A percentile compares a stretch with the other conserved stretches of the same genome.
Conservation (phyloP, 257 asterid genomes). For the Oldenlandia corymbosa region DNA sequence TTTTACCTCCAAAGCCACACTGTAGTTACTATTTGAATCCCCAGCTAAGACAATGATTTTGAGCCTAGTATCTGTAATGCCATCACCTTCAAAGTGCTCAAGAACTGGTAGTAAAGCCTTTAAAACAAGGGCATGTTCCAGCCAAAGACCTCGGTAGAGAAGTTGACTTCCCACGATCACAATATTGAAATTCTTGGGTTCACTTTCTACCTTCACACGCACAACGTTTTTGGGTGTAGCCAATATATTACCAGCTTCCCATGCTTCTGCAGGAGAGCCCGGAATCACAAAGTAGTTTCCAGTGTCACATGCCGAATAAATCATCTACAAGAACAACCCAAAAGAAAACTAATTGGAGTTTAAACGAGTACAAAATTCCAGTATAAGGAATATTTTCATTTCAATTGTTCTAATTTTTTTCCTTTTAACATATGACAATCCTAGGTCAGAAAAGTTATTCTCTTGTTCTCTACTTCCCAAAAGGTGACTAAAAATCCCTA, state of each 20-base stretch:
- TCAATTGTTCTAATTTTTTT: too few relatives aligned
- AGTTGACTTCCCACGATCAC: constrained; percentile 72
- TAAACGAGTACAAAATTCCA: constrained; percentile 6
- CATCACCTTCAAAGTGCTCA: constrained; percentile 30
- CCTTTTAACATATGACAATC: too few relatives aligned
- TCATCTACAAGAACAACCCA: constrained; percentile 49
- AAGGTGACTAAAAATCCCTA: too few relatives aligned
- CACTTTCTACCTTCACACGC: constrained; percentile 30
- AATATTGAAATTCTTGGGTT: constrained; percentile 47
- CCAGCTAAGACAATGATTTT: constrained; percentile 63
- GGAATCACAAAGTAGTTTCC: constrained; percentile 92
- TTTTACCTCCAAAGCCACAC: constrained; percentile 65
- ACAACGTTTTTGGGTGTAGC: constrained; percentile 26
- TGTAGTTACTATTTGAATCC: constrained; percentile 51
- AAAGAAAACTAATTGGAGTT: constrained; percentile 7
- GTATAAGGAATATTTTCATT: background rate
- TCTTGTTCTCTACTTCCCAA: too few relatives aligned
- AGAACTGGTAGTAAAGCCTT: constrained; percentile 63
- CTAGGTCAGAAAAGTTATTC: too few relatives aligned
- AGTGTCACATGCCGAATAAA: constrained; percentile 70
- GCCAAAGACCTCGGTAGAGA: constrained; percentile 74
- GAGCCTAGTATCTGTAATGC: constrained; percentile 47
- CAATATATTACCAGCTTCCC: constrained; percentile 46
- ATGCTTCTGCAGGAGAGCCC: constrained; percentile 65
- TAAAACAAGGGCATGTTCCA: constrained; percentile 79